Base-by-base conservation (phyloP, 495 filamentous ascomycete genomes). In the Margaritispora aquatica region DNA sequence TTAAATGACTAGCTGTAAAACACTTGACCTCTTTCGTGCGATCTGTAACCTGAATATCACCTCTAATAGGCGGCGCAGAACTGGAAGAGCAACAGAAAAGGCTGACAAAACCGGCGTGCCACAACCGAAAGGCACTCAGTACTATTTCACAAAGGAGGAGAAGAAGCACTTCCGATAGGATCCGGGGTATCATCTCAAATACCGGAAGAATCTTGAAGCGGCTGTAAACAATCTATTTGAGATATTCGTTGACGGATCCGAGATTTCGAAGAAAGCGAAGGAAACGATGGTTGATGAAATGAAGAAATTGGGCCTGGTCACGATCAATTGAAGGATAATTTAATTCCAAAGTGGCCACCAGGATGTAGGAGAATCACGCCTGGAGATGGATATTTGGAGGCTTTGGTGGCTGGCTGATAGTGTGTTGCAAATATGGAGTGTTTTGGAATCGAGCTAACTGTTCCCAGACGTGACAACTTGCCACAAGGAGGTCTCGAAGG, bases 281-380 rank as follows among this genome's bases (percentile, higher is more conserved):
- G 51, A 38, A 55, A 21, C 51, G 11, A 51, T 56, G 44, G 26
- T 11, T n/a, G 24, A 41, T 1, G 52, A 55, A 26, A 61, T 55
- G 57, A 44, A 54, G 17, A 22, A 34, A 52, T 59, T 26, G 55
- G 55, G 20, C 50, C 51, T 1, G 58, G 51, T 22, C 46, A 60
- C 27, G 59, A 61, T 11, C 22, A 55, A 27, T 24, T 60, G 1
- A 55, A 61, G 44, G 27, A 55, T 23, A 50, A 50, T 1, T 50
- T 61, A 27, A 51, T 51, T 21, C 38, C 51, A 17, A 55, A 51
- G 15, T 55, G 38, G 38, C 27, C 29, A 15, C 44, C 41, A 11
- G 79, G 82, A 66, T 90, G 86, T 63, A 79, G 86, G 41, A 83
- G 87, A 17, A 73, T 87, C 0, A 89, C 87, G 0, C 86, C 86